Percentiles rank a stretch among this genome's conserved stretches.
phyloP scores from a whole-genome alignment of 768 basidiomycete species.

The Termitomyces sp. region DNA sequence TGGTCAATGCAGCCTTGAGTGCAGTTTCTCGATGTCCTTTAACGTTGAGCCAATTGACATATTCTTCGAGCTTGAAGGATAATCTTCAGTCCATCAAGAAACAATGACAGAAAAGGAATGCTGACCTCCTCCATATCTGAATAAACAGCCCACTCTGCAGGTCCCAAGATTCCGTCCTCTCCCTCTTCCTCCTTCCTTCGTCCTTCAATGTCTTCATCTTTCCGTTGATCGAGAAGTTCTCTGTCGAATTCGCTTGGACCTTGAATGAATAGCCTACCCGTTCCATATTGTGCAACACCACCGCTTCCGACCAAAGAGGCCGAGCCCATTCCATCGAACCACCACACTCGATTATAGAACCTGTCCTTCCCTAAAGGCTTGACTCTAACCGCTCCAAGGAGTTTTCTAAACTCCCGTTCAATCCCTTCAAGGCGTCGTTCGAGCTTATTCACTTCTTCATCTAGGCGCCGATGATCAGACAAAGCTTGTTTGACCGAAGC shows the following conservation, averaged over 20 bases:
- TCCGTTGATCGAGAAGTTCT: conserved; percentile 60
- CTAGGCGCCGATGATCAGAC: conserved; percentile 77
- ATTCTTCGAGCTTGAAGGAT: conserved; percentile 67
- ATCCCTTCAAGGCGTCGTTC: conserved; percentile 80
- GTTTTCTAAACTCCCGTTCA: conserved; percentile 91
- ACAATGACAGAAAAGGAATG: conserved; percentile 2
- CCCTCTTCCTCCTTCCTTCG: conserved; percentile 79
- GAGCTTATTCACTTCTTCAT: conserved; percentile 83
- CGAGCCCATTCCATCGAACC: conserved; percentile 96
- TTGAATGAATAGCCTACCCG: conserved; percentile 89
- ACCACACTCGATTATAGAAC: conserved; percentile 96
- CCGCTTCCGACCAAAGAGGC: conserved; percentile 75
- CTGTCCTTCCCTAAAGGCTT: conserved; percentile 89
- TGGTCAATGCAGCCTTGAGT: conserved; percentile 68
- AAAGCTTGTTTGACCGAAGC: conserved; percentile 76
- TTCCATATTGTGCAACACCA: conserved; percentile 77
- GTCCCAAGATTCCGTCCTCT: conserved; percentile 60
- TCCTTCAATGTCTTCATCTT: conserved; percentile 50
- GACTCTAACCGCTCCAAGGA: conserved; percentile 78
- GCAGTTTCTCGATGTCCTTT: conserved; percentile 88
- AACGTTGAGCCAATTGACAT: conserved; percentile 84
- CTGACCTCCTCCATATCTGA: conserved; percentile 83
- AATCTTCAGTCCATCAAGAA: background rate
- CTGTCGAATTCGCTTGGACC: conserved; percentile 83
- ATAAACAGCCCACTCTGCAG: conserved; percentile 90